Base-by-base conservation (phyloP, 2,329 filamentous ascomycete genomes). In the Drechslera avenae region DNA sequence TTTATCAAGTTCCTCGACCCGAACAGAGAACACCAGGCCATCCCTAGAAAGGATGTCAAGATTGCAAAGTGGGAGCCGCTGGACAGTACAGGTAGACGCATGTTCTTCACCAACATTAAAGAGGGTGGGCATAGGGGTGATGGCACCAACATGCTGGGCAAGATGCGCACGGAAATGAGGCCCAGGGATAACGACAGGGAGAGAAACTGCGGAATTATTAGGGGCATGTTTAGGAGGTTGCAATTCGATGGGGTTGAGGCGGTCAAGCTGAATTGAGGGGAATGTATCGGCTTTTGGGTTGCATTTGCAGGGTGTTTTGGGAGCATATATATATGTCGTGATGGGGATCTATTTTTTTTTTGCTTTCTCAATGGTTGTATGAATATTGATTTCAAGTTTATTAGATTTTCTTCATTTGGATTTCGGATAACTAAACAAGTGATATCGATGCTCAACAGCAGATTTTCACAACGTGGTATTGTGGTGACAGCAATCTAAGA, bases 1-100 rank as follows among this genome's bases (percentile, higher is more conserved):
- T 71, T 71, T n/a, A 52, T 68, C 50, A 71, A 71, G 55, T 58
- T 63, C 42, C 59, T 71, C 4, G 62, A 71, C 32, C 68, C 68
- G 3, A 71, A 71, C 35, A 48, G 56, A 6, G 66, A 68, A 23
- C 52, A 59, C 16, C 40, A 46, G 1, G 14, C 23, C 10, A 52
- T 52, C 16, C 50, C 50, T 0, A 18, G 50, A 13, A 35, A 49
- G 3, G n/a, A 26, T 9, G 39, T 28, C 0, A 50, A 43, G 31
- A 39, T 51, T 9, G 41, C 62, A 0, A 54, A 57, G n/a, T 69
- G 68, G 67, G 57, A 62, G 41, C 48, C 51, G 10, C 45, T 69
- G 14, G 62, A 67, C 45, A 35, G 41, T n/a, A 49, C 51, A 26
- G 60, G 60, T 12, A 52, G 60, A 23, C 35, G 66, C 8, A 46